phyloP scores from a whole-genome alignment of 2,329 filamentous ascomycete genomes.

The Monosporascus sp. region DNA sequence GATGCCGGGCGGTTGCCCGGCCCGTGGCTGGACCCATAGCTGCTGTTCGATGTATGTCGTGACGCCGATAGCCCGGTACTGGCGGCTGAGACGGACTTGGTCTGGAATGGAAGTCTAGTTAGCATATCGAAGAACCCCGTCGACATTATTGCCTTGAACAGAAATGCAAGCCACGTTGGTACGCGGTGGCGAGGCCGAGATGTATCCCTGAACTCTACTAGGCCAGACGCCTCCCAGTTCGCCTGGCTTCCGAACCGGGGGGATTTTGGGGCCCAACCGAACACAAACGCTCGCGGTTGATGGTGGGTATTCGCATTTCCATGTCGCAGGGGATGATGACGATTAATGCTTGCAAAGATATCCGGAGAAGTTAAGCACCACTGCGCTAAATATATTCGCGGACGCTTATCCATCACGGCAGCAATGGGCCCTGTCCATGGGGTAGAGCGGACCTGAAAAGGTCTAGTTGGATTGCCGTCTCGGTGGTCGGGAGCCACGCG shows the following conservation, averaged over 20 bases:
- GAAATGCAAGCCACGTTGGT: neutral
- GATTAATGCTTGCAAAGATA: neutral
- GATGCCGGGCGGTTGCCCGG: slow-evolving; percentile 28
- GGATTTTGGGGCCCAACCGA: neutral
- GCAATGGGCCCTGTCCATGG: neutral
- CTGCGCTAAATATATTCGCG: neutral
- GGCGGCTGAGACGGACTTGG: slow-evolving; percentile 5
- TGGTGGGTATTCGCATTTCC: neutral
- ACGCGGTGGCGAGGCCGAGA: neutral
- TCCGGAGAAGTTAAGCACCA: neutral
- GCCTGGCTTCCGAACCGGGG: neutral
- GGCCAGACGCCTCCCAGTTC: neutral
- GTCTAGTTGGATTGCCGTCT: neutral
- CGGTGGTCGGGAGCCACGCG: neutral
- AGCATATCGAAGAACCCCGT: neutral
- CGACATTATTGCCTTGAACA: too few species aligned
- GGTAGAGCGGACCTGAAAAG: neutral
- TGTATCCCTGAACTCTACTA: neutral
- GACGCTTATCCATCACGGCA: neutral
- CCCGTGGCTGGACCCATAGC: slow-evolving; percentile 31
- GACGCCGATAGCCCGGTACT: slow-evolving; percentile 1
- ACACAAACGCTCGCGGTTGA: neutral
- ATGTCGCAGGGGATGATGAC: neutral
- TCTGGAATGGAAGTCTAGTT: slow-evolving; percentile 9
- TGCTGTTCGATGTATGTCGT: slow-evolving; percentile 25